Percentiles rank a stretch among this genome's conserved stretches.
These are phyloP conservation scores for Smittium culicis DNA, from an alignment of 371 early-diverging fungal species.

Conservation along the genomic window DNA sequence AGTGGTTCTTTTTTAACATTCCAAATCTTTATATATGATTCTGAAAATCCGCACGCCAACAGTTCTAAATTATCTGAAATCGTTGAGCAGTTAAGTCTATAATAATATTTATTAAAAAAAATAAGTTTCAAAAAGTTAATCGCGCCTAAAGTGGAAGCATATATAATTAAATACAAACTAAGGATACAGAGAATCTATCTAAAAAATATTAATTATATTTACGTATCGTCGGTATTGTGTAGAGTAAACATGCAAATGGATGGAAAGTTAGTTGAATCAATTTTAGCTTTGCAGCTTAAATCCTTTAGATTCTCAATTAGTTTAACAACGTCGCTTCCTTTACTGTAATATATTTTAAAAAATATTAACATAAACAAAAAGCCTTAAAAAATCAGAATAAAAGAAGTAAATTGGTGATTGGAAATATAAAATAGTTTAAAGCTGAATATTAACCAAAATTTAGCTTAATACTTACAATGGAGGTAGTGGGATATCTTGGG, in stretches of 20 bases:
- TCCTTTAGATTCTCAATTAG: constrained; percentile 72
- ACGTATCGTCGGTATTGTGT: constrained; percentile 78
- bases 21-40: constrained; percentile 82
- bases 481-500: background rate
- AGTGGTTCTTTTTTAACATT: constrained; percentile 56
- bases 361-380: background rate
- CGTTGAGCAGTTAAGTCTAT: constrained; percentile 38
- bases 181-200: background rate
- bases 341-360: constrained; percentile 11
- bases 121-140: background rate
- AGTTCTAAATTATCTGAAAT: constrained; percentile 63
- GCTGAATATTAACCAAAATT: background rate
- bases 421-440: no score
- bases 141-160: constrained; percentile 7
- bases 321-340: constrained; percentile 52
- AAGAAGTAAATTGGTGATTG: no score
- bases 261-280: constrained; percentile 67
- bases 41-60: constrained; percentile 75
- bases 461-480: background rate
- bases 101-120: background rate
- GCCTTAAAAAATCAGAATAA: no score
- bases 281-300: constrained; percentile 57
- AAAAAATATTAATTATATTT: background rate
- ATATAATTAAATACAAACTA: no score
- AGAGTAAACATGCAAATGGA: constrained; percentile 96